These are phyloP conservation scores for Hortaea sp. DNA, from an alignment of 2,329 filamentous ascomycete genomes.

Conservation along the genomic window DNA sequence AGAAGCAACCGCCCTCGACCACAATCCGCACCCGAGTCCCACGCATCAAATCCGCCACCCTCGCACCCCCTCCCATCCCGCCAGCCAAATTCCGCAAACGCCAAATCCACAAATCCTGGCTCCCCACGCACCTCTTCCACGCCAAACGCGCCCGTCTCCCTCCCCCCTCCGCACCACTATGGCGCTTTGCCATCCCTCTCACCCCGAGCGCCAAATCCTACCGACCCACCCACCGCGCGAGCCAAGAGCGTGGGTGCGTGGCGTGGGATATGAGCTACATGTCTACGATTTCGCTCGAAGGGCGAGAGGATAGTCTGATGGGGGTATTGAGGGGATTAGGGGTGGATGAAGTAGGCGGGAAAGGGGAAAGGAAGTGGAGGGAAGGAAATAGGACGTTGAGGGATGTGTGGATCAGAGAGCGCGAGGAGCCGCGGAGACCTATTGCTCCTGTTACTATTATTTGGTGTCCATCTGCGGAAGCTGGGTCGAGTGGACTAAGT, in stretches of 20 bases:
- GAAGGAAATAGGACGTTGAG: slow-evolving; percentile 47
- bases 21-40: slow-evolving; percentile 34
- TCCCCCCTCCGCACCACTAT: slow-evolving; percentile 64
- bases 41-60: slow-evolving; percentile 59
- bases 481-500: background rate
- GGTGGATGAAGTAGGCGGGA: slow-evolving; percentile 44
- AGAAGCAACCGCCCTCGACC: background rate
- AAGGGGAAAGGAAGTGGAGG: slow-evolving; percentile 62
- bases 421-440: slow-evolving; percentile 41
- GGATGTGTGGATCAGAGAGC: slow-evolving; percentile 46
- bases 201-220: slow-evolving; percentile 87
- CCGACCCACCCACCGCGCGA: slow-evolving; percentile 72
- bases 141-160: slow-evolving; percentile 89
- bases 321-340: slow-evolving; percentile 55
- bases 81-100: slow-evolving; percentile 70
- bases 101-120: slow-evolving; percentile 81
- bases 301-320: slow-evolving; percentile 52
- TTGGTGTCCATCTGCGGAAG: slow-evolving; percentile 51
- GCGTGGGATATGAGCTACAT: slow-evolving; percentile 94
- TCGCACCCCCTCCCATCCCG: slow-evolving; percentile 54
- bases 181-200: slow-evolving; percentile 79
- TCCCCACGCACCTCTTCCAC: slow-evolving; percentile 91
- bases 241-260: slow-evolving; percentile 63
- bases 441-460: slow-evolving; percentile 66
- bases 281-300: slow-evolving; percentile 72